Percentiles rank a stretch among this genome's conserved stretches.
These are phyloP conservation scores for Emiliania huxleyi DNA, from an alignment of 78 protist genomes.

Conservation along the genomic window DNA sequence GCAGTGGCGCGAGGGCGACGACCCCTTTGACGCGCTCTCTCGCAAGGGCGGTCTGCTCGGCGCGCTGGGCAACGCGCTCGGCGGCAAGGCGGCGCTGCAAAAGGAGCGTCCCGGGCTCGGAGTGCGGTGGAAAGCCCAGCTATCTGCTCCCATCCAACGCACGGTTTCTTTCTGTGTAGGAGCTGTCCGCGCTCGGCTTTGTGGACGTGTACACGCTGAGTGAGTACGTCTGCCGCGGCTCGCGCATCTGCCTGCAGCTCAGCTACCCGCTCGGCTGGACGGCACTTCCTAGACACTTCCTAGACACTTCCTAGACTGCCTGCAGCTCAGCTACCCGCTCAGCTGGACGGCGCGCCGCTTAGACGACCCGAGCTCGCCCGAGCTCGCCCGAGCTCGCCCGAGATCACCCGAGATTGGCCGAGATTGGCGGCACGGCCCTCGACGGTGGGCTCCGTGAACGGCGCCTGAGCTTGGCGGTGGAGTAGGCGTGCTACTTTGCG, in stretches of 20 bases:
- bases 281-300: neutral
- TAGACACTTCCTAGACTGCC: too few relatives aligned
- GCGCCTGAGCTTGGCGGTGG: too few relatives aligned
- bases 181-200: neutral
- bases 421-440: too few relatives aligned
- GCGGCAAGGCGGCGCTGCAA: slow-evolving; percentile 4
- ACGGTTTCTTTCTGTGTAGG: too few relatives aligned
- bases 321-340: neutral
- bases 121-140: too few relatives aligned
- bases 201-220: neutral
- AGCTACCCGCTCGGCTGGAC: neutral
- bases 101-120: neutral
- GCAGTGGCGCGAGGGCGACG: neutral
- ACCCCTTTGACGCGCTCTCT: neutral
- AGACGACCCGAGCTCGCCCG: neutral
- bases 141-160: too few relatives aligned
- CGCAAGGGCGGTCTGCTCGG: slow-evolving; percentile 11
- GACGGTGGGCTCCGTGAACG: too few relatives aligned
- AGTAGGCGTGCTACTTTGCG: too few relatives aligned
- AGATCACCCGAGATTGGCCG: too few relatives aligned
- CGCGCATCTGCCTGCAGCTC: neutral
- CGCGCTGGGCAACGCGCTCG: neutral
- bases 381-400: too few relatives aligned
- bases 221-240: slow-evolving; percentile 3
- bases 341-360: neutral